These are phyloP conservation scores for Hordeum pubiflorum DNA, from an alignment of 202 grass and related monocot genomes.

Conservation along the genomic window DNA sequence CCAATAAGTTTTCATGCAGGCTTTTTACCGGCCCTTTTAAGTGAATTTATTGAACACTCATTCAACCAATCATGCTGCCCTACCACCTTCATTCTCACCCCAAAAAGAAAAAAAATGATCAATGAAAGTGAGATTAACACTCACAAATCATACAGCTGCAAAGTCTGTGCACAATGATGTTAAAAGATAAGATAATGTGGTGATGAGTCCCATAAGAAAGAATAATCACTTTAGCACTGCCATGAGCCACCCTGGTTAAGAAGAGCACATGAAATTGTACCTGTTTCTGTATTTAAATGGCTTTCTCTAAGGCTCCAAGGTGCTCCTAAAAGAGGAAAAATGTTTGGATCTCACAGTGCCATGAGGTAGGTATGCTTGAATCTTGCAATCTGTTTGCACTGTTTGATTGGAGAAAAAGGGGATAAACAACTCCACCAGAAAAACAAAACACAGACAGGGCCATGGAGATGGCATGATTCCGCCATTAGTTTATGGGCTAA, in stretches of 20 bases:
- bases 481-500: background rate
- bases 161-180: background rate
- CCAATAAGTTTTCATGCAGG: constrained; percentile 39
- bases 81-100: background rate
- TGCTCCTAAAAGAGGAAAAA: background rate
- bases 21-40: constrained; percentile 29
- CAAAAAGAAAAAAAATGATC: background rate
- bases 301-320: background rate
- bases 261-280: background rate
- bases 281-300: background rate
- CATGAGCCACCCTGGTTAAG: background rate
- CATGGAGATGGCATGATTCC: constrained; percentile 13
- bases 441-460: background rate
- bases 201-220: background rate
- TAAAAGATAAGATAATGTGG: background rate
- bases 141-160: background rate
- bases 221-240: background rate
- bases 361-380: background rate
- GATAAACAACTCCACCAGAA: background rate
- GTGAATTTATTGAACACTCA: constrained; percentile 31
- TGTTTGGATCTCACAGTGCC: background rate
- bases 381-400: background rate
- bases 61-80: background rate
- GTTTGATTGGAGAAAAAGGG: constrained; percentile 1
- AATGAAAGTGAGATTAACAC: background rate